A percentile compares a stretch with the other conserved stretches of the same genome.
Conservation (phyloP, 2,329 filamentous ascomycete genomes). For the Fusarium aywerte region DNA sequence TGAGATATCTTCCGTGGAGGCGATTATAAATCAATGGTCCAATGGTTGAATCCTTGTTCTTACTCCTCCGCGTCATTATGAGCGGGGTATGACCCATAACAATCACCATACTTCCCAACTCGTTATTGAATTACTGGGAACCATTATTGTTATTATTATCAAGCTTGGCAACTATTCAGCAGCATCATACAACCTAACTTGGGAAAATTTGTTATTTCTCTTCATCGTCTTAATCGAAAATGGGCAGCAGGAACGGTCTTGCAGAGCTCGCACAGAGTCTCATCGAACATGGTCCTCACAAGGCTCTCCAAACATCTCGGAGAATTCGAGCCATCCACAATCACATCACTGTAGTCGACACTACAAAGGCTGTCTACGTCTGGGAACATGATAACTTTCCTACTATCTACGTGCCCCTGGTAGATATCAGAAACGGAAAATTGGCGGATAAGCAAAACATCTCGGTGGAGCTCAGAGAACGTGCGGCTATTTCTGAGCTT, state of each 20-base stretch:
- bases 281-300: slow-evolving; percentile 37
- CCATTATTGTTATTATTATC: neutral
- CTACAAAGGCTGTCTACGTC: slow-evolving; percentile 51
- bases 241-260: neutral
- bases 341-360: slow-evolving; percentile 52
- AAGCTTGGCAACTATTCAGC: too few relatives aligned
- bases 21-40: slow-evolving; percentile 36
- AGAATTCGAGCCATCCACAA: slow-evolving; percentile 52
- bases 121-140: neutral
- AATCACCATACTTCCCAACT: neutral
- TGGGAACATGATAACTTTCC: slow-evolving; percentile 63
- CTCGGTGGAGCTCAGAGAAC: slow-evolving; percentile 37
- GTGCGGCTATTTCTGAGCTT: slow-evolving; percentile 49
- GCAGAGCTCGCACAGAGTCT: slow-evolving; percentile 23
- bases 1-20: neutral
- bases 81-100: slow-evolving; percentile 28
- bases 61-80: slow-evolving; percentile 32
- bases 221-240: neutral
- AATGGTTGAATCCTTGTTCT: neutral
- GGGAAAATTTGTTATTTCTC: neutral
- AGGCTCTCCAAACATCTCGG: slow-evolving; percentile 39
- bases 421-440: slow-evolving; percentile 47
- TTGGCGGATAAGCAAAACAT: slow-evolving; percentile 46
- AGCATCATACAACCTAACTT: too few relatives aligned
- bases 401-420: slow-evolving; percentile 55